Evolutionary conservation across 192 early-diverging fungal genomes (phyloP).

Genomic region (Dimargaris verticillata): DNA sequence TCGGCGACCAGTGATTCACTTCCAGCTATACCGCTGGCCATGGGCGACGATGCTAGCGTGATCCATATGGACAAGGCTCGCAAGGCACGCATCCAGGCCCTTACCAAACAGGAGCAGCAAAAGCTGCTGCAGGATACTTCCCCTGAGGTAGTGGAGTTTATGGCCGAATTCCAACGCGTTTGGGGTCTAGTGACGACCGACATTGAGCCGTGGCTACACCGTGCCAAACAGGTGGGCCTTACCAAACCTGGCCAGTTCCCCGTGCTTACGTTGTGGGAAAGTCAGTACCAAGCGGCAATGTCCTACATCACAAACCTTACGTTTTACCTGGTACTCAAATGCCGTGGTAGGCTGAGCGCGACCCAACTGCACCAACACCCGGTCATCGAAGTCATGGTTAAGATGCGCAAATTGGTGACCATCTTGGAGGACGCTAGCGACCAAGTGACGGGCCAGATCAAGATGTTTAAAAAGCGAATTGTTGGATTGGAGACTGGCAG

Average conservation of each 20-base stretch:
- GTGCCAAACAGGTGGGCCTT: constrained; percentile 16
- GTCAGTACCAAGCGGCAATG: constrained; percentile 34
- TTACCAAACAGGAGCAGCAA: constrained; percentile 41
- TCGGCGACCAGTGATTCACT: background rate
- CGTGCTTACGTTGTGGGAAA: constrained; percentile 25
- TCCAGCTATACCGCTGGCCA: background rate
- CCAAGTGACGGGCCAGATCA: constrained; percentile 32
- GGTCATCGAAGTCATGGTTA: constrained; percentile 61
- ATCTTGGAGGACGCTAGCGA: constrained; percentile 49
- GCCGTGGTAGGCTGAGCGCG: constrained; percentile 27
- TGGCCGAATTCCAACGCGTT: constrained; percentile 40
- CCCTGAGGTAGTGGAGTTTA: constrained; percentile 53
- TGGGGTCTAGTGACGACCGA: constrained; percentile 18
- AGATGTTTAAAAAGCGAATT: constrained; percentile 19
- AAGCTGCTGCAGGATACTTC: constrained; percentile 52
- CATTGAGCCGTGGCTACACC: constrained; percentile 16
- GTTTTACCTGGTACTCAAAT: constrained; percentile 65
- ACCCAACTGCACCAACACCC: constrained; percentile 58
- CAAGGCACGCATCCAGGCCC: constrained; percentile 23
- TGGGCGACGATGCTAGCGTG: constrained; percentile 10
- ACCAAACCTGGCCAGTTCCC: constrained; percentile 20
- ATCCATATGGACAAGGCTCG: constrained; percentile 22
- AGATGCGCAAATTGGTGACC: constrained; percentile 52
- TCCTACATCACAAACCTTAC: constrained; percentile 80
- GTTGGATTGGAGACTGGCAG: constrained; percentile 1